Evolutionary conservation across 2,329 filamentous ascomycete genomes (phyloP), one percentile per base, ranked within the genome.

Genomic region (Zalaria obscura): DNA sequence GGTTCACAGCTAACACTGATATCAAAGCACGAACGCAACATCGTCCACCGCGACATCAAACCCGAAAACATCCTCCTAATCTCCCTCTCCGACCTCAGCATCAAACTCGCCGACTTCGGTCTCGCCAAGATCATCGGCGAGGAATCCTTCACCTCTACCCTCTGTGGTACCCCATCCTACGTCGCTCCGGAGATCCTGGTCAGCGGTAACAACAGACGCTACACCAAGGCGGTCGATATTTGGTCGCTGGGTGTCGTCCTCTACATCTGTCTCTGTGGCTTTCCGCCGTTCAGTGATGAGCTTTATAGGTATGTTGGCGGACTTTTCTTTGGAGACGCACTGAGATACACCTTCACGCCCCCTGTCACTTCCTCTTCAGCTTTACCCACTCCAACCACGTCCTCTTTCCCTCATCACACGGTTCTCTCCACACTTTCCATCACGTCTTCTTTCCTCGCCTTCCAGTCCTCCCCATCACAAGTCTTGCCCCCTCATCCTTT

Each of bases 81-180:
- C 4, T 86, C 95, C 62, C 86, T 85, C 54, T 2, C 18, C 18
- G 73, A 91, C 29, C 66, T 95, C 27, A 79, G 80, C 45, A 80
- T 94, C 48, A 98, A 98, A 64, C 67, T 98, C 46, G 91, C 88
- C 18, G 91, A 98, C 61, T 98, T 98, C 62, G 91, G 91, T 36
- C 72, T 98, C 32, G 89, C 91, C 35, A 98, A 98, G 65, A 96
- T 98, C 50, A 94, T 98, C 50, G 93, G 93, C 47, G 91, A 98
- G 59, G 87, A 95, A 57, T 95, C 89, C 0, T 98, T 98, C 58
- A 96, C 91, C 1, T 95, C 88, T 0, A 96, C 91, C 1, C 67
- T 98, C 45, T 81, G 91, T 58, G 91, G 91, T 48, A 98, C 91
- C n/a, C 91, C 89, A 5, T 48, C 55, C 69, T 76, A 98, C 58